phyloP scores from a whole-genome alignment of 2,329 filamentous ascomycete genomes.

The Epichloe uncinata region DNA sequence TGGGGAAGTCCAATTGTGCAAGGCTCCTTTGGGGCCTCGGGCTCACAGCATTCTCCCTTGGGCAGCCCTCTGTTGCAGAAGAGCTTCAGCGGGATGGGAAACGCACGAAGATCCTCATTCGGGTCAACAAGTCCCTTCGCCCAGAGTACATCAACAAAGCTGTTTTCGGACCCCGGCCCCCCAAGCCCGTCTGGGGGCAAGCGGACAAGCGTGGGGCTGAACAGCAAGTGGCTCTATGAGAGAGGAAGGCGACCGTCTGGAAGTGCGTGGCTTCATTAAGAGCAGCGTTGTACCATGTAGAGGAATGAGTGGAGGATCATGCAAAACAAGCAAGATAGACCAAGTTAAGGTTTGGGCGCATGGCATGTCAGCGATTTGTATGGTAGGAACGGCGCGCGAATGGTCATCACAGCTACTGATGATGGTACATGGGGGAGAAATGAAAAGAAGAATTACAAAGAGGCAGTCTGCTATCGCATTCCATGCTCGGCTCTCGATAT shows the following conservation, averaged over 20 bases:
- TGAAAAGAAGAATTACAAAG: neutral
- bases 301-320: neutral
- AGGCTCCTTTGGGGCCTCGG: constrained; percentile 20
- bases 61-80: constrained; percentile 54
- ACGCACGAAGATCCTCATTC: constrained; percentile 47
- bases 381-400: neutral
- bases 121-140: constrained; percentile 42
- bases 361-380: neutral
- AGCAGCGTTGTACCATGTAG: neutral
- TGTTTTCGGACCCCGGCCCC: constrained; percentile 45
- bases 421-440: neutral
- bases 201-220: constrained; percentile 62
- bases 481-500: no score
- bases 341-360: neutral
- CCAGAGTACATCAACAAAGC: constrained; percentile 31
- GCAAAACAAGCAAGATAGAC: neutral
- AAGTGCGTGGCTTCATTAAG: constrained; percentile 25
- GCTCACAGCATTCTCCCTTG: constrained; percentile 32
- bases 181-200: constrained; percentile 56
- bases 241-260: constrained; percentile 49
- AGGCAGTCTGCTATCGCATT: neutral
- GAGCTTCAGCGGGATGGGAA: constrained; percentile 37
- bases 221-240: constrained; percentile 93
- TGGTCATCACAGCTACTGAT: neutral
- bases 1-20: constrained; percentile 34